Evolutionary conservation across 306 rosid species (phyloP).

Genomic region (Cicer yamashitae): DNA sequence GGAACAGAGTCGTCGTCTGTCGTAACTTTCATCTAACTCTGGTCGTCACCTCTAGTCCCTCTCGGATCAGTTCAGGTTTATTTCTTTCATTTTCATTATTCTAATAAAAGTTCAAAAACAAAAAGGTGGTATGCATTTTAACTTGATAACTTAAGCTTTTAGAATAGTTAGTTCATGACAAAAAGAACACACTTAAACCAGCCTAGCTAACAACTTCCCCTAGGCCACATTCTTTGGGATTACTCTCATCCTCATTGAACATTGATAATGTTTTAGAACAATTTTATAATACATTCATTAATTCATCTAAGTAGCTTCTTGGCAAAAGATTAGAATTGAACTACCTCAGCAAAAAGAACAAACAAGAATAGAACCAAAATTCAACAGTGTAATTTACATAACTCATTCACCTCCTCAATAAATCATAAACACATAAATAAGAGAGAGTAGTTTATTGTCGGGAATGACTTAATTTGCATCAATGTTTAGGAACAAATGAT

Average conservation of each 20-base stretch:
- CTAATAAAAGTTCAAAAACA: too few species aligned
- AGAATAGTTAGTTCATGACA: too few species aligned
- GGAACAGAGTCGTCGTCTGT: too few species aligned
- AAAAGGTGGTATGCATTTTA: too few species aligned
- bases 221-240: not conserved
- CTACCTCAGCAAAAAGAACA: slow-evolving; percentile 3
- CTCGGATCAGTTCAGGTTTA: too few species aligned
- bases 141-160: too few species aligned
- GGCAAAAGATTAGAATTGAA: not conserved
- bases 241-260: not conserved
- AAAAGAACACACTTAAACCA: too few species aligned
- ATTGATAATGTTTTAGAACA: not conserved
- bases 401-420: not conserved
- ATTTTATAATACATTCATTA: not conserved
- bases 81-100: too few species aligned
- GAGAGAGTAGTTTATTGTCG: not conserved
- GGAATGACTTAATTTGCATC: not conserved
- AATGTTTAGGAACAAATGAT: not conserved
- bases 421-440: not conserved
- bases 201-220: not conserved
- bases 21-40: too few species aligned
- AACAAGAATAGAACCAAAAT: not conserved
- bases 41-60: too few species aligned
- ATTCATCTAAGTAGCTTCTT: not conserved
- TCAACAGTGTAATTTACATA: not conserved